Base-by-base conservation (phyloP, 805 yeast genomes). In the Cyberlindnera misumaiensis region DNA sequence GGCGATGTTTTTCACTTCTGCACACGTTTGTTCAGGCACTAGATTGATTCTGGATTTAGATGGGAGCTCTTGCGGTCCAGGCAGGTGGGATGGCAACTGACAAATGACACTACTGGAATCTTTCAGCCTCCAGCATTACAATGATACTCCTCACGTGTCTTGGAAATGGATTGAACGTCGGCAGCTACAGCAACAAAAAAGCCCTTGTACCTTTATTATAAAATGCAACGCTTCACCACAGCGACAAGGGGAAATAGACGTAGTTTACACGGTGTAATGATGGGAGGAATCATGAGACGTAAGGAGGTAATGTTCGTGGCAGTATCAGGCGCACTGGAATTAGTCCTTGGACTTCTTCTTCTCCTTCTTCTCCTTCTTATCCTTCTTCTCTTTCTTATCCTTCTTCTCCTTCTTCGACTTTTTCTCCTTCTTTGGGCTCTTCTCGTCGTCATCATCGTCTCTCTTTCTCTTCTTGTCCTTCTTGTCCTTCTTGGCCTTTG, bases 401-500 rank as follows among this genome's bases (percentile, higher is more conserved):
- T 46, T 44, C 42, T 44, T 46, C 11, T 41, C 44, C 39, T 46
- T 44, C 39, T 46, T 45, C 13, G 38, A 41, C 41, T 51, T 49
- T 39, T 49, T 48, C 29, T 41, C 42, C 43, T 48, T 59, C 38
- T 59, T 58, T 20, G 43, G 60, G 55, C 49, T 60, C 55, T 11
- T 53, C 43, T 60, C 57, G 50, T 64, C 59, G 12, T 55, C 60
- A 39, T 63, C 60, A 52, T 61, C 63, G 3, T 51, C 53, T 40
- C 59, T 58, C 54, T 62, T 56, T 5, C 51, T 54, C 44, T 60
- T 57, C 56, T 64, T 64, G 29, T 59, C 55, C 44, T 62, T 58
- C 46, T 62, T 60, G 4, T 55, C 51, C 48, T 57, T 53, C 49
- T 63, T 54, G 28, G 58, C 49, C 47, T 62, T 49, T 44, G 62